A percentile compares a stretch with the other conserved stretches of the same genome.
phyloP scores from a whole-genome alignment of 345 rosid genomes.

The Eucalyptus polybractea region DNA sequence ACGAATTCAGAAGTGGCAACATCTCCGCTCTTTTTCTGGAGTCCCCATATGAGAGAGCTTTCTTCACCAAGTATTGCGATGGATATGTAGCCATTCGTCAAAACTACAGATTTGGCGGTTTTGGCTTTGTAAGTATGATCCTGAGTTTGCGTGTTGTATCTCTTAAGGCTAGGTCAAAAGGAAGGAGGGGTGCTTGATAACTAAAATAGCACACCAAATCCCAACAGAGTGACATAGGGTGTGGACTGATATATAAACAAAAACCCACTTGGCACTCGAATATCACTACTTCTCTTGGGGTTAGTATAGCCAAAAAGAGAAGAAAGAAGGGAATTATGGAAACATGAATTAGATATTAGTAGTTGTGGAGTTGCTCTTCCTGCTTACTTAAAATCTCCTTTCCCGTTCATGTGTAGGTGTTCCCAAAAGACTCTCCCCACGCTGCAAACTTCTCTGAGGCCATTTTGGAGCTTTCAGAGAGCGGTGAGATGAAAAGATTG shows the following conservation, averaged over 20 bases:
- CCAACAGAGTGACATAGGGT: not conserved
- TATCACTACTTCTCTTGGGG: not conserved
- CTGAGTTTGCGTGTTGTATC: not conserved
- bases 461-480: constrained; percentile 21
- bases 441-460: constrained; percentile 28
- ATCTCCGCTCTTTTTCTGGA: constrained; percentile 41
- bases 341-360: not conserved
- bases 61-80: constrained; percentile 19
- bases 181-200: too few relatives aligned
- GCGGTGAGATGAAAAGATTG: constrained; percentile 7
- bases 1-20: not conserved
- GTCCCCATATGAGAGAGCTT: constrained; percentile 33
- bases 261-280: not conserved
- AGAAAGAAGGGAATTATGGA: not conserved
- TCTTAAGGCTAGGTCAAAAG: too few relatives aligned
- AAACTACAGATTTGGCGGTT: constrained; percentile 34
- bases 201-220: too few relatives aligned
- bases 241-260: not conserved
- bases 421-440: constrained; percentile 36
- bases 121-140: constrained; percentile 34
- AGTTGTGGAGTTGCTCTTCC: not conserved
- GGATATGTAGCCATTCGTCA: not conserved
- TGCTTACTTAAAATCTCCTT: not conserved
- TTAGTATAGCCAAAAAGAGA: not conserved
- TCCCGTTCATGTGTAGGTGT: constrained; percentile 9